Evolutionary conservation across 1,284 basidiomycete genomes (phyloP).

Genomic region (Trametes pubescens): DNA sequence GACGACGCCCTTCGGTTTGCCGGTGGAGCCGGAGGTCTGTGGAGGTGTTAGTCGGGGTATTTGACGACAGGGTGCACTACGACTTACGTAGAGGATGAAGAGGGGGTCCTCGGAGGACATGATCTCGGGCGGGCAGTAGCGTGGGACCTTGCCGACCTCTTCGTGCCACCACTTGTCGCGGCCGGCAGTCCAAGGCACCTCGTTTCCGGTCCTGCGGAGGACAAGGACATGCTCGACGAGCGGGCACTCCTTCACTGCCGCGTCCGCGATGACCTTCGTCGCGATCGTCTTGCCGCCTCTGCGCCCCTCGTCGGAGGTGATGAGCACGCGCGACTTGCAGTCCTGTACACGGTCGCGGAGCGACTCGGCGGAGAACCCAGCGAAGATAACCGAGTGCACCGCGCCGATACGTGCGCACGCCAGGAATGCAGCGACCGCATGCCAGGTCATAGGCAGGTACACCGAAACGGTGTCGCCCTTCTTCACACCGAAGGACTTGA

Average conservation of each 20-base stretch:
- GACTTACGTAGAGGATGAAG: constrained; percentile 94
- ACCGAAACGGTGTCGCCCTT: constrained; percentile 96
- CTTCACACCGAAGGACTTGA: constrained; percentile 90
- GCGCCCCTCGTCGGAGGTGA: constrained; percentile 95
- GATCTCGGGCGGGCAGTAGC: constrained; percentile 88
- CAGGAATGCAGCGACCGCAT: constrained; percentile 94
- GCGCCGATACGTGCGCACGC: constrained; percentile 98
- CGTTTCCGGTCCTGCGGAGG: constrained; percentile 86
- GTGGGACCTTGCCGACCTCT: constrained; percentile 84
- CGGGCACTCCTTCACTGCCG: constrained; percentile 88
- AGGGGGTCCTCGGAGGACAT: constrained; percentile 94
- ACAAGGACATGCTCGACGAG: constrained; percentile 93
- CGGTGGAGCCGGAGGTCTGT: constrained; percentile 94
- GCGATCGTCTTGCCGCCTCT: constrained; percentile 96
- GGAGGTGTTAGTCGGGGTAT: constrained; percentile 18
- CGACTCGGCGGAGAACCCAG: constrained; percentile 97
- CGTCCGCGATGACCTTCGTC: constrained; percentile 96
- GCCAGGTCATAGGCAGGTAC: constrained; percentile 92
- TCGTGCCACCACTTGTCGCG: constrained; percentile 99
- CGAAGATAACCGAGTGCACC: constrained; percentile 98
- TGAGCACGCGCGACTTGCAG: constrained; percentile 89
- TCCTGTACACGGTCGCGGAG: constrained; percentile 94
- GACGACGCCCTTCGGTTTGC: constrained; percentile 97
- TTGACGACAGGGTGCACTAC: background rate
- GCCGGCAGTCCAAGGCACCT: constrained; percentile 85